Conservation (phyloP, 2,329 filamentous ascomycete genomes). For the Penicillium glabrum region DNA sequence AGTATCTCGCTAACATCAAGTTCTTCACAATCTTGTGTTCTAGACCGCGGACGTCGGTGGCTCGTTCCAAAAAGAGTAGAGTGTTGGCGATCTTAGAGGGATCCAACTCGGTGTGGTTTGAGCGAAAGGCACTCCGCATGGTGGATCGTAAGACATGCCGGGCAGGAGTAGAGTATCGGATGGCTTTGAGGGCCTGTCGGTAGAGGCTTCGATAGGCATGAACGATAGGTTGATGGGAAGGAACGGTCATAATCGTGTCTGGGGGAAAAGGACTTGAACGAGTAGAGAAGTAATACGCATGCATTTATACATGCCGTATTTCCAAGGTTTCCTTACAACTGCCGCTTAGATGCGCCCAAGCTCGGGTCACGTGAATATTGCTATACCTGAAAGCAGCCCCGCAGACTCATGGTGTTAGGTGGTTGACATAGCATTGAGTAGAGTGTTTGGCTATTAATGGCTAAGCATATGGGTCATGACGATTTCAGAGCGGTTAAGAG, state of each 20-base stretch:
- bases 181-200: slow-evolving; percentile 53
- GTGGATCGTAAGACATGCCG: slow-evolving; percentile 53
- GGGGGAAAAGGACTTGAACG: background rate
- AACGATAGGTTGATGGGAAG: slow-evolving; percentile 34
- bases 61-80: slow-evolving; percentile 45
- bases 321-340: background rate
- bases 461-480: too few species aligned
- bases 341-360: background rate
- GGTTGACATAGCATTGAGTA: too few species aligned
- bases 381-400: background rate
- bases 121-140: slow-evolving; percentile 45
- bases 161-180: slow-evolving; percentile 58
- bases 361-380: background rate
- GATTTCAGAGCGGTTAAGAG: too few species aligned
- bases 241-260: slow-evolving; percentile 3
- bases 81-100: slow-evolving; percentile 45
- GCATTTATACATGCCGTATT: background rate
- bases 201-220: slow-evolving; percentile 60
- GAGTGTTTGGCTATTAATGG: too few species aligned
- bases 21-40: slow-evolving; percentile 51
- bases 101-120: slow-evolving; percentile 38
- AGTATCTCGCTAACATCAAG: slow-evolving; percentile 45
- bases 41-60: slow-evolving; percentile 38
- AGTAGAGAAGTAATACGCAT: background rate
- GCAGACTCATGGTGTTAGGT: background rate